These are phyloP conservation scores for Persicaria tinctoria DNA, from an alignment of 148 eudicot species.

Conservation along the genomic window DNA sequence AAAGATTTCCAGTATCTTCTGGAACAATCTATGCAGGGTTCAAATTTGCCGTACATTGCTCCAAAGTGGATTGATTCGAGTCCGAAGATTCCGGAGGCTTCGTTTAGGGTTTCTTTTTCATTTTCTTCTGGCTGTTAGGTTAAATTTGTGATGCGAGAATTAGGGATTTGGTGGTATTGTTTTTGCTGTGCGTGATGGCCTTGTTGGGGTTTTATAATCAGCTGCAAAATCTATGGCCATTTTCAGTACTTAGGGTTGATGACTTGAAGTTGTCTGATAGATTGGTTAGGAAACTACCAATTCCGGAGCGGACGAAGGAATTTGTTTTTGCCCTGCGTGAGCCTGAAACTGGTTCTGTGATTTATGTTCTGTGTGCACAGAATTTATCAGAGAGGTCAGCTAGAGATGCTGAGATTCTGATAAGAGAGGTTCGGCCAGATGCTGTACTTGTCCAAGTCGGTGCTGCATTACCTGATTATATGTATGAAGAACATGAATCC, in stretches of 20 bases:
- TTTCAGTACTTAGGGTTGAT: constrained; percentile 23
- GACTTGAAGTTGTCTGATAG: constrained; percentile 50
- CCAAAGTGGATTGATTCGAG: background rate
- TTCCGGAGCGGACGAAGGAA: constrained; percentile 72
- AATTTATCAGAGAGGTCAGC: constrained; percentile 84
- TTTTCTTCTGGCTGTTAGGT: background rate
- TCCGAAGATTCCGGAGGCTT: background rate
- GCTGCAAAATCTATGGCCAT: constrained; percentile 43
- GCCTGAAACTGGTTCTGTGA: constrained; percentile 38
- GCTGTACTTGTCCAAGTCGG: constrained; percentile 64
- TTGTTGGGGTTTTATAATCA: constrained; percentile 6
- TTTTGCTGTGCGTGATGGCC: background rate
- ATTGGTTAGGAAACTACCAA: constrained; percentile 41
- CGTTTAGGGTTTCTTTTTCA: background rate
- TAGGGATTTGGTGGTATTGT: background rate
- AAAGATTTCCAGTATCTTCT: background rate
- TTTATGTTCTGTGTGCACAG: constrained; percentile 75
- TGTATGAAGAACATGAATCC: constrained; percentile 23
- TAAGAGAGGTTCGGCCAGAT: constrained; percentile 65
- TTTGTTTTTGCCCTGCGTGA: constrained; percentile 66
- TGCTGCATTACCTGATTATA: constrained; percentile 23
- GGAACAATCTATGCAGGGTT: constrained; percentile 1
- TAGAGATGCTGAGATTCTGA: constrained; percentile 60
- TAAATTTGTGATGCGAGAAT: background rate
- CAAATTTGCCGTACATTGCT: background rate